Percentiles rank a stretch among this genome's conserved stretches.
phyloP scores from a whole-genome alignment of 768 basidiomycete species.

The Suillus sp. region DNA sequence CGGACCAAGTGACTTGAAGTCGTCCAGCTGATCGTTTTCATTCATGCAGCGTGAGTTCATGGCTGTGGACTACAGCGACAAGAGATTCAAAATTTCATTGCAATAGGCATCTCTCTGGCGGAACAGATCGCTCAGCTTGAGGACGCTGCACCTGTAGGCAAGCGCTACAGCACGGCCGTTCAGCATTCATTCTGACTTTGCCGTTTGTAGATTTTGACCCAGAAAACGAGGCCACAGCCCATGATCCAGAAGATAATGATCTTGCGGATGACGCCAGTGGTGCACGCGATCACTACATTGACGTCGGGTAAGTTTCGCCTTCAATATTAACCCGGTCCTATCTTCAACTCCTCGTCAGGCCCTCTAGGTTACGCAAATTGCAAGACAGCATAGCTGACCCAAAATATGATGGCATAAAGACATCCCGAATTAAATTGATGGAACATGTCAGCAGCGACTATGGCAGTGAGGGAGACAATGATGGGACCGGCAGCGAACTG shows the following conservation, averaged over 20 bases:
- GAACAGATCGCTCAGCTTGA: constrained; percentile 85
- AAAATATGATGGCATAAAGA: constrained; percentile 76
- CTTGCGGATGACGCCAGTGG: constrained; percentile 33
- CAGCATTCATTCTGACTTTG: constrained; percentile 15
- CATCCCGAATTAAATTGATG: constrained; percentile 58
- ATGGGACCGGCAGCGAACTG: constrained; percentile 26
- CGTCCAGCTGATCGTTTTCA: constrained; percentile 9
- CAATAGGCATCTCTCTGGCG: constrained; percentile 58
- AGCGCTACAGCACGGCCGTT: constrained; percentile 23
- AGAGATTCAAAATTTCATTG: constrained; percentile 7
- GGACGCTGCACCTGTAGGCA: constrained; percentile 69
- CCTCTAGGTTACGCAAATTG: constrained; percentile 66
- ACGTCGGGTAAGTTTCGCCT: constrained; percentile 66
- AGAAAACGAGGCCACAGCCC: constrained; percentile 58
- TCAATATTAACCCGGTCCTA: constrained; percentile 7
- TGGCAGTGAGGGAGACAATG: constrained; percentile 23
- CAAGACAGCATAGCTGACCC: constrained; percentile 69
- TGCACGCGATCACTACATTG: constrained; percentile 77
- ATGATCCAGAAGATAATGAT: constrained; percentile 43
- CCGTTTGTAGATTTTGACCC: constrained; percentile 65
- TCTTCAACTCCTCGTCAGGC: constrained; percentile 42
- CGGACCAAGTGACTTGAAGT: too few relatives aligned
- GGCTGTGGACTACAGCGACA: not conserved
- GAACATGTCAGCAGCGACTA: constrained; percentile 34
- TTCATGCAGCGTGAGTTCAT: constrained; percentile 33